Evolutionary conservation across 768 basidiomycete species (phyloP).

Genomic region (Chlorophyllum brunneum): DNA sequence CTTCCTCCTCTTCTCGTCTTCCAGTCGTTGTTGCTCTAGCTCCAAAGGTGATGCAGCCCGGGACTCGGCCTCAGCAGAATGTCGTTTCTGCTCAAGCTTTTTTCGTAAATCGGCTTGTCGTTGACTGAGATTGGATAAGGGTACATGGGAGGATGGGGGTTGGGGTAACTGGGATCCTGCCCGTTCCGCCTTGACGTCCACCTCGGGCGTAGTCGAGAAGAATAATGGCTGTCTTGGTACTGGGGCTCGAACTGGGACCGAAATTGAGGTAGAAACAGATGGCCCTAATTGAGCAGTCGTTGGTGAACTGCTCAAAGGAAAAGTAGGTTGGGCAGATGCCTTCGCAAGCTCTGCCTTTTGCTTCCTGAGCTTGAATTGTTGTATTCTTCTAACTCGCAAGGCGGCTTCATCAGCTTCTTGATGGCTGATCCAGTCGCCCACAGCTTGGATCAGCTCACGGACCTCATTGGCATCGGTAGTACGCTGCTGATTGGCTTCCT

Average conservation of each 20-base stretch:
- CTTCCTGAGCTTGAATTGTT: slow-evolving; percentile 2
- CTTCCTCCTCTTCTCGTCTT: neutral
- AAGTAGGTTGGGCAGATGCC: neutral
- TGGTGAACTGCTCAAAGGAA: neutral
- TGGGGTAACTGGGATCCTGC: neutral
- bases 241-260: neutral
- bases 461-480: neutral
- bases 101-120: slow-evolving; percentile 2
- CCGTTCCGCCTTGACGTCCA: slow-evolving; percentile 6
- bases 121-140: neutral
- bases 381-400: neutral
- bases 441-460: neutral
- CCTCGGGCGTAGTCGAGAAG: slow-evolving; percentile 6
- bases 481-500: neutral
- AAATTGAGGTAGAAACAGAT: neutral
- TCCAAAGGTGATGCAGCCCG: neutral
- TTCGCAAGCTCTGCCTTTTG: neutral
- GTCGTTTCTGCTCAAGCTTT: slow-evolving; percentile 1
- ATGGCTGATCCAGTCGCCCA: neutral
- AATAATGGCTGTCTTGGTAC: neutral
- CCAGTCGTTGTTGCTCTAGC: neutral
- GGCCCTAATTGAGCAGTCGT: neutral
- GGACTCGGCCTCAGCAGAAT: neutral
- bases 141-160: neutral
- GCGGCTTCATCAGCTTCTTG: slow-evolving; percentile 7